These are phyloP conservation scores for Metschnikowia dekortorum DNA, from an alignment of 805 yeast species.

Conservation along the genomic window DNA sequence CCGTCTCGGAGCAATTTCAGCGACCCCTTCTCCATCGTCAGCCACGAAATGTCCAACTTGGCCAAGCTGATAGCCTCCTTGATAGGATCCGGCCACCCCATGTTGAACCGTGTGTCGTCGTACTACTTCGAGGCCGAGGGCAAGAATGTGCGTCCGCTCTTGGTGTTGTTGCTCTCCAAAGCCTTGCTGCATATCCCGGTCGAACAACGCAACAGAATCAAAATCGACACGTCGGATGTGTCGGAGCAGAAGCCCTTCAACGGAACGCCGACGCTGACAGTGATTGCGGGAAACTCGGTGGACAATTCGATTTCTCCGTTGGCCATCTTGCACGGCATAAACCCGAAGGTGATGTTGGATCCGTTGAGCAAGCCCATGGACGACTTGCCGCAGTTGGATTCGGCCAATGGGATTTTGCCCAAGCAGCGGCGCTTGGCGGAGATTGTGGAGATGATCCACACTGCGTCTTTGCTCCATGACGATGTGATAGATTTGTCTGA, in stretches of 20 bases:
- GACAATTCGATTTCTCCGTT: constrained; percentile 74
- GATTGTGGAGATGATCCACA: constrained; percentile 97
- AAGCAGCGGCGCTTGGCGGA: constrained; percentile 95
- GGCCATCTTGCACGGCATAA: constrained; percentile 80
- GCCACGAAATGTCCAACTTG: constrained; percentile 85
- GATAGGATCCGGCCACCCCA: constrained; percentile 92
- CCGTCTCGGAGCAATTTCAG: constrained; percentile 40
- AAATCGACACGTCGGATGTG: constrained; percentile 61
- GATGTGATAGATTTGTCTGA: constrained; percentile 93
- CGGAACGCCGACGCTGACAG: constrained; percentile 51
- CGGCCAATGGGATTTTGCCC: constrained; percentile 77
- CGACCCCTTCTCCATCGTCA: constrained; percentile 88
- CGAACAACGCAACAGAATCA: constrained; percentile 58
- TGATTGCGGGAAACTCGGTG: constrained; percentile 57
- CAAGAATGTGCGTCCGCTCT: constrained; percentile 87
- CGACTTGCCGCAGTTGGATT: constrained; percentile 54
- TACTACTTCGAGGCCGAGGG: constrained; percentile 97
- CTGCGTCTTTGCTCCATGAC: constrained; percentile 92
- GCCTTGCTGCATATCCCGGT: constrained; percentile 75
- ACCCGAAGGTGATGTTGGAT: constrained; percentile 75
- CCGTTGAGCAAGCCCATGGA: constrained; percentile 82
- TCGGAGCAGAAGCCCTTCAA: constrained; percentile 59
- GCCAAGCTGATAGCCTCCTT: constrained; percentile 83
- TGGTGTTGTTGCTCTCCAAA: constrained; percentile 78
- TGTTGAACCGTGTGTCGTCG: constrained; percentile 84